A percentile compares a stretch with the other conserved stretches of the same genome.
phyloP scores from a whole-genome alignment of 1,284 basidiomycete species.

The Boletus sp. region DNA sequence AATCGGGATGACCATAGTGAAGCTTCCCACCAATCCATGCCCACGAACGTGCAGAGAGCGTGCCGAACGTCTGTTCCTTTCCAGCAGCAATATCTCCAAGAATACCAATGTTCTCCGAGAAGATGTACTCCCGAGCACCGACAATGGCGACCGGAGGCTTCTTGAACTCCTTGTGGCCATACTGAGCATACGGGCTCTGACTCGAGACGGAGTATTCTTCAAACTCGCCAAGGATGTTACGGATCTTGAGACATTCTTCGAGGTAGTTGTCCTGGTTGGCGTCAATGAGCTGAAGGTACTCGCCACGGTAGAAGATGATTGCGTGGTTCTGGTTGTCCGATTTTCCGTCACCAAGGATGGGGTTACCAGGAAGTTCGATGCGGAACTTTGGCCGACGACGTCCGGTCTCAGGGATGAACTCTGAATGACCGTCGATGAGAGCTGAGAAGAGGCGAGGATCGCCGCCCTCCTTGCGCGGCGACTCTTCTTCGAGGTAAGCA shows the following conservation, averaged over 20 bases:
- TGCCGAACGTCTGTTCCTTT: conserved; percentile 99
- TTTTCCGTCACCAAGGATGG: conserved; percentile 98
- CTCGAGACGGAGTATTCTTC: conserved; percentile 88
- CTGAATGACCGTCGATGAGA: conserved; percentile 96
- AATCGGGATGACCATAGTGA: conserved; percentile 99
- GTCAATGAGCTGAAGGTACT: conserved; percentile 98
- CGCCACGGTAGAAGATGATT: conserved; percentile 98
- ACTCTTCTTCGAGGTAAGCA: conserved; percentile 97
- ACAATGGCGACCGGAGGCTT: conserved; percentile 93
- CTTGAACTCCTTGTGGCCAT: conserved; percentile 84
- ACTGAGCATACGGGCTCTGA: conserved; percentile 89
- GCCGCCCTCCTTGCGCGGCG: conserved; percentile 88
- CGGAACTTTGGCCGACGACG: conserved; percentile 95
- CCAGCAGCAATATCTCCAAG: conserved; percentile 97
- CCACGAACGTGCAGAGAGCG: conserved; percentile 89
- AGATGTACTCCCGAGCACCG: conserved; percentile 98
- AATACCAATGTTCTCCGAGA: conserved; percentile 99
- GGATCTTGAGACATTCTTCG: conserved; percentile 98
- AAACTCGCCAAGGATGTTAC: conserved; percentile 97
- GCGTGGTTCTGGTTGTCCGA: conserved; percentile 99
- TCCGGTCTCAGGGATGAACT: conserved; percentile 87
- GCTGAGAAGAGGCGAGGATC: conserved; percentile 95
- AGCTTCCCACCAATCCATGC: conserved; percentile 98
- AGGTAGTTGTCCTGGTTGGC: conserved; percentile 99
- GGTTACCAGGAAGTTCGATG: conserved; percentile 97